These are phyloP conservation scores for Huntiella omanensis DNA, from an alignment of 2,329 filamentous ascomycete genomes.

Conservation along the genomic window DNA sequence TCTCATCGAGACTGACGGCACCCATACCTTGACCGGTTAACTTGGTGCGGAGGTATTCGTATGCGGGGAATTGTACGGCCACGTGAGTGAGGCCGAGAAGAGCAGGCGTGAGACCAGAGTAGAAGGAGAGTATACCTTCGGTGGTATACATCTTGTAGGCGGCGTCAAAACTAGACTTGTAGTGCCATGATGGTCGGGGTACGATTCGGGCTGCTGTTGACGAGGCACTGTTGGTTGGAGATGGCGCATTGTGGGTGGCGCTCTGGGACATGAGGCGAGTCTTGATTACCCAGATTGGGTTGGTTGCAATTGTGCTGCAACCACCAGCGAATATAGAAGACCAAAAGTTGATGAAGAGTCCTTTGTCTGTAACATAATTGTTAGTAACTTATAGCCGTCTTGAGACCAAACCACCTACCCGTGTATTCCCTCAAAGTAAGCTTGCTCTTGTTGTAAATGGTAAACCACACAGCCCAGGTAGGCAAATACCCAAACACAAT, in stretches of 20 bases:
- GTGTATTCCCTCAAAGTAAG: conserved; percentile 48
- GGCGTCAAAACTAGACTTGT: conserved; percentile 74
- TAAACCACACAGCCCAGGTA: conserved; percentile 97
- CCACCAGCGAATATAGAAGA: conserved; percentile 81
- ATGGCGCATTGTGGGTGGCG: conserved; percentile 18
- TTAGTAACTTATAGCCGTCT: background rate
- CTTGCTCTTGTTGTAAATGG: conserved; percentile 83
- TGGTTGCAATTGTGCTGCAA: conserved; percentile 84
- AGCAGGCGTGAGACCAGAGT: conserved; percentile 83
- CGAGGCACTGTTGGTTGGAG: conserved; percentile 18
- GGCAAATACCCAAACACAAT: conserved; percentile 92
- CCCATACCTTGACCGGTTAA: conserved; percentile 89
- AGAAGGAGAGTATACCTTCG: conserved; percentile 80
- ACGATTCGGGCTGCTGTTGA: too few species aligned
- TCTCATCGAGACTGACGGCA: conserved; percentile 31
- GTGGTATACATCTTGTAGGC: conserved; percentile 88
- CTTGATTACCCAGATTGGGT: conserved; percentile 99
- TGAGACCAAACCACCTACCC: conserved; percentile 25
- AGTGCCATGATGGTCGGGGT: conserved; percentile 51
- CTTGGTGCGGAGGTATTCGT: conserved; percentile 77
- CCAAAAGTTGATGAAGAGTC: conserved; percentile 53
- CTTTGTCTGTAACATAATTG: conserved; percentile 8
- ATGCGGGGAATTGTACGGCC: conserved; percentile 90
- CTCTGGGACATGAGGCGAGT: conserved; percentile 94
- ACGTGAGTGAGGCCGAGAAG: conserved; percentile 86